Base-by-base conservation (phyloP, 805 yeast species). In the Lachancea mirantina region DNA sequence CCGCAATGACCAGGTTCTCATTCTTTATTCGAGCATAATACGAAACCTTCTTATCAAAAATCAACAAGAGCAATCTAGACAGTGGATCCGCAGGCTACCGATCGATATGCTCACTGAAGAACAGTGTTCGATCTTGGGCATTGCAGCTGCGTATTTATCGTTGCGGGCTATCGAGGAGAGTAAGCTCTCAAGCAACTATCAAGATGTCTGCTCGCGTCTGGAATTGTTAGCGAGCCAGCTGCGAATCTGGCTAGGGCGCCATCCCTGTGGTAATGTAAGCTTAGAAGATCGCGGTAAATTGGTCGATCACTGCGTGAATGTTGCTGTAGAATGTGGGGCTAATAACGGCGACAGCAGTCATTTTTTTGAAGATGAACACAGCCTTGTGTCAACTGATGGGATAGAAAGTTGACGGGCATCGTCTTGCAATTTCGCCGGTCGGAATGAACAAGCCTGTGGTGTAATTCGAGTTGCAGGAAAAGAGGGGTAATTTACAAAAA, bases 201-300 rank as follows among this genome's bases (percentile, higher is more conserved):
- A 28, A n/a, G 9, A 10, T 5, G 15, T 24, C 6, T 24, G 15
- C 14, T 25, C 39, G 11, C 47, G 44, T 26, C 35, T 58, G 19
- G 64, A 59, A 34, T 52, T 50, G 23, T 40, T 59, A 10, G 43
- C 52, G 6, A 61, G 57, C 8, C 39, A 44, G 8, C 28, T 60
- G 14, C 51, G 66, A 44, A 51, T 61, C 2, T 59, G 65, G 65
- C 32, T 57, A 17, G 64, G 64, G 19, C 49, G 52, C 18, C 39
- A 50, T 14, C 39, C 42, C 17, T 61, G 58, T n/a, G 39, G 52
- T 9, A 38, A 40, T 6, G 28, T 59, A 23, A 43, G 39, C 20
- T 48, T 55, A 30, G 46, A 48, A 14, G 45, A 46, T 33, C 55
- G 62, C 45, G 49, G 60, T 3, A 40, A 45, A 30, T 35, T 59